Evolutionary conservation across 805 yeast genomes (phyloP), one percentile per base, ranked within the genome.

Genomic region (Ogataea paradorogensis): DNA sequence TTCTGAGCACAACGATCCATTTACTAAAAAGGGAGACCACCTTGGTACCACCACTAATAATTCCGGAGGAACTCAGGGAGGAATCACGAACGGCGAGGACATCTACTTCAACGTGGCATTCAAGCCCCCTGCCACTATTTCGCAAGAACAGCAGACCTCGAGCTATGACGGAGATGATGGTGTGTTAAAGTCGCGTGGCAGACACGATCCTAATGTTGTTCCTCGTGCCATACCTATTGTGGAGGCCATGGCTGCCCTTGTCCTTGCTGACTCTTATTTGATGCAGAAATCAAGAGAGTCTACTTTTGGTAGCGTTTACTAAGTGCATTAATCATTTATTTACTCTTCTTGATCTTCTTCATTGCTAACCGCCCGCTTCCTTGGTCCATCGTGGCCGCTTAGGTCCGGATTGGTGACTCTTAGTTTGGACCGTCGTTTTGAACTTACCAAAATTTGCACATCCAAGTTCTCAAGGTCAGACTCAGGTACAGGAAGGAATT

Each of bases 151-250:
- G 71, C 66, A 72, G 29, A 93, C 99, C 13, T 78, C 88, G 20
- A 77, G 93, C 33, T 93, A 90, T 67, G 90, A 85, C 18, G 99
- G 99, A 55, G 74, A 76, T 51, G 79, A 69, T 35, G 99, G 99
- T 59, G 78, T 82, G 8, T 73, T 93, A 45, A 95, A 93, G 38
- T 96, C 99, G 25, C 82, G 91, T 63, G 99, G 99, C 41, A 85
- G 99, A 74, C 99, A 93, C 59, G 99, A 93, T 62, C 99, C 99
- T 24, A 87, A 90, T 57, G 99, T 93, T 40, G 95, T 95, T 15
- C 99, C 99, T 51, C 81, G 99, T 65, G 99, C 99, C 27, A 88
- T 93, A 46, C 98, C 99, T 37, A 93, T 93, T 57, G 98, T 93
- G 22, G 99, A 93, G 70, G 87, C 98, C 28, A 91, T 93, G 98